These are phyloP conservation scores for Paecilomyces formosus DNA, from an alignment of 2,329 filamentous ascomycete genomes.

Conservation along the genomic window DNA sequence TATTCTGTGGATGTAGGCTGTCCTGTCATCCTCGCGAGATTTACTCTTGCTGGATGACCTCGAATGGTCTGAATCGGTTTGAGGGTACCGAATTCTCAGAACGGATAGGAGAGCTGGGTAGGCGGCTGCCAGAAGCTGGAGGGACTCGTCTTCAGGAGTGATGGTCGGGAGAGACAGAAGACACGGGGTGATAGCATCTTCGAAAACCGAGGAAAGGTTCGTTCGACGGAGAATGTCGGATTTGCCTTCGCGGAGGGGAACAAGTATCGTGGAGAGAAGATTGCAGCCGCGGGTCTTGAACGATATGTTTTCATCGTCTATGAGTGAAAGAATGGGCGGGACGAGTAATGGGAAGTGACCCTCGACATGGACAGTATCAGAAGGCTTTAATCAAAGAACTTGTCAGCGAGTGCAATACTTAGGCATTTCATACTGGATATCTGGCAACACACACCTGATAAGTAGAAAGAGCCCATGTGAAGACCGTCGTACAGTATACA, in stretches of 20 bases:
- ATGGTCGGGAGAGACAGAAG: constrained; percentile 70
- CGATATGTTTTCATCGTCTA: constrained; percentile 32
- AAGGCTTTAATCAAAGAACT: constrained; percentile 10
- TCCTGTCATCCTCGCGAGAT: constrained; percentile 8
- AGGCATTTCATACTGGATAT: not conserved
- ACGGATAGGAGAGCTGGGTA: constrained; percentile 62
- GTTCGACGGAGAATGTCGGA: constrained; percentile 35
- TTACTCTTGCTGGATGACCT: not conserved
- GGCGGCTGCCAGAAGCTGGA: constrained; percentile 54
- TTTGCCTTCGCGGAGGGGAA: constrained; percentile 23
- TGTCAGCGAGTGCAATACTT: not conserved
- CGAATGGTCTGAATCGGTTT: not conserved
- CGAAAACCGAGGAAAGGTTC: constrained; percentile 38
- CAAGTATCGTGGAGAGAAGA: constrained; percentile 27
- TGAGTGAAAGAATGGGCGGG: constrained; percentile 35
- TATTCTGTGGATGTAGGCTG: constrained; percentile 16
- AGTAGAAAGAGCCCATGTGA: constrained; percentile 27
- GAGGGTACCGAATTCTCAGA: constrained; percentile 34
- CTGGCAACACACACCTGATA: constrained; percentile 23
- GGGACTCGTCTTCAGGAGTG: constrained; percentile 65
- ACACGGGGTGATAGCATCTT: constrained; percentile 48
- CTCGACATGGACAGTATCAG: constrained; percentile 26
- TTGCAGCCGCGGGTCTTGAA: constrained; percentile 33
- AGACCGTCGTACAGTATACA: constrained; percentile 27
- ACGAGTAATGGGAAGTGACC: constrained; percentile 37